Conservation (phyloP, 169 alveolate genomes). For the Eimeria tenella region DNA sequence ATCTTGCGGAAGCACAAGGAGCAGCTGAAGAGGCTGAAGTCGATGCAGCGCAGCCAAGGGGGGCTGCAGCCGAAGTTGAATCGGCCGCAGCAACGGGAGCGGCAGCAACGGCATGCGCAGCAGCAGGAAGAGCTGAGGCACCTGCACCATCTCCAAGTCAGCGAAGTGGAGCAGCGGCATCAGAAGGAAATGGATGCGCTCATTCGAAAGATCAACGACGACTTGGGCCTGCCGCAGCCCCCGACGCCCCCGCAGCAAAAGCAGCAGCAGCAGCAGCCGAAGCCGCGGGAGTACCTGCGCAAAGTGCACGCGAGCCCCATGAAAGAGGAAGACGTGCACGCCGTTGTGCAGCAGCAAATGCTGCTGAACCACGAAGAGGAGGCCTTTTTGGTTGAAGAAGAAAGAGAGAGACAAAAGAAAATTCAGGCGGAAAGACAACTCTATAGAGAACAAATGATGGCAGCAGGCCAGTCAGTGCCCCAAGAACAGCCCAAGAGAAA, state of each 20-base stretch:
- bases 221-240: neutral
- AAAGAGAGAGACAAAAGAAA: conserved; percentile 39
- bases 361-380: conserved; percentile 48
- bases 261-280: neutral
- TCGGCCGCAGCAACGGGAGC: neutral
- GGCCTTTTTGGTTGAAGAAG: conserved; percentile 24
- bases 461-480: conserved; percentile 25
- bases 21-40: conserved; percentile 24
- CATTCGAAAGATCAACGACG: neutral
- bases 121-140: conserved; percentile 42
- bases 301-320: conserved; percentile 46
- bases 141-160: conserved; percentile 18
- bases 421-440: neutral
- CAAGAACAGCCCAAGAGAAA: conserved; percentile 34
- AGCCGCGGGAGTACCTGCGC: conserved; percentile 23
- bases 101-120: conserved; percentile 41
- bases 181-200: neutral
- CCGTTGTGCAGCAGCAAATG: conserved; percentile 65
- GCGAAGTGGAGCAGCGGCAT: neutral
- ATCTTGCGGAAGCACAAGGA: neutral
- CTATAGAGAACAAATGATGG: conserved; percentile 4
- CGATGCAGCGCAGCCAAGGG: neutral
- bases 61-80: neutral
- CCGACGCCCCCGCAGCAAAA: conserved; percentile 2
- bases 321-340: conserved; percentile 61